phyloP scores from a whole-genome alignment of 192 early-diverging fungal species.

The Coemansia reversa region DNA sequence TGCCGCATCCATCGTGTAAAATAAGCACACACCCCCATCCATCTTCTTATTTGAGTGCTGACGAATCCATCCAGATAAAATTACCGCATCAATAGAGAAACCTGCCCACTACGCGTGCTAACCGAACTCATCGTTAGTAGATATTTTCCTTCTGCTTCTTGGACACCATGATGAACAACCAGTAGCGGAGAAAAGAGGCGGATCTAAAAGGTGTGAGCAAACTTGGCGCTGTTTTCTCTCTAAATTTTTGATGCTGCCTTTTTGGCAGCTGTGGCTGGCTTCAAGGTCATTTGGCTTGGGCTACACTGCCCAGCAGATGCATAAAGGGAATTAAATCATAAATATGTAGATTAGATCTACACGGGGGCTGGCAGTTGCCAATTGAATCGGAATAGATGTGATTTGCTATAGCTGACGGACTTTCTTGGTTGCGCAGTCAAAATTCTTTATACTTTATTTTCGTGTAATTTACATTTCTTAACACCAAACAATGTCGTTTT shows the following conservation, averaged over 20 bases:
- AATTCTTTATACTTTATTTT: conserved; percentile 1
- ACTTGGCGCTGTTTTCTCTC: conserved; percentile 8
- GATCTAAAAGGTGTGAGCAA: conserved; percentile 1
- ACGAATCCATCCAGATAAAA: conserved; percentile 14
- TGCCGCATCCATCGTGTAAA: conserved; percentile 11
- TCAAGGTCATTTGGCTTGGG: too few species aligned
- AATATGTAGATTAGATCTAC: too few species aligned
- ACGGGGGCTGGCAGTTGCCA: too few species aligned
- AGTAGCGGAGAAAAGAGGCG: conserved; percentile 45
- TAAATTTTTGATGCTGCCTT: too few species aligned
- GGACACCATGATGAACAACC: conserved; percentile 46
- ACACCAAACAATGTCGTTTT: conserved; percentile 69
- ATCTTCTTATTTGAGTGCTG: conserved; percentile 3
- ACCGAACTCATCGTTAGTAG: conserved; percentile 19
- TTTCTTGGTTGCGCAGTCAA: neutral
- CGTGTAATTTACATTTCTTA: conserved; percentile 2
- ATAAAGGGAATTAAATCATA: too few species aligned
- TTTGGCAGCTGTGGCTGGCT: too few species aligned
- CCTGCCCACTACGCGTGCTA: neutral
- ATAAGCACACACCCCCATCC: neutral
- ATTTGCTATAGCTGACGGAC: neutral
- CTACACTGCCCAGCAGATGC: too few species aligned
- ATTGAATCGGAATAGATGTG: neutral
- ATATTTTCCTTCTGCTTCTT: conserved; percentile 55
- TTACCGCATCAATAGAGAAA: conserved; percentile 4